Evolutionary conservation across 73 alveolate genomes (phyloP), one percentile per base, ranked within the genome.

Genomic region (Paramecium octaurelia): DNA sequence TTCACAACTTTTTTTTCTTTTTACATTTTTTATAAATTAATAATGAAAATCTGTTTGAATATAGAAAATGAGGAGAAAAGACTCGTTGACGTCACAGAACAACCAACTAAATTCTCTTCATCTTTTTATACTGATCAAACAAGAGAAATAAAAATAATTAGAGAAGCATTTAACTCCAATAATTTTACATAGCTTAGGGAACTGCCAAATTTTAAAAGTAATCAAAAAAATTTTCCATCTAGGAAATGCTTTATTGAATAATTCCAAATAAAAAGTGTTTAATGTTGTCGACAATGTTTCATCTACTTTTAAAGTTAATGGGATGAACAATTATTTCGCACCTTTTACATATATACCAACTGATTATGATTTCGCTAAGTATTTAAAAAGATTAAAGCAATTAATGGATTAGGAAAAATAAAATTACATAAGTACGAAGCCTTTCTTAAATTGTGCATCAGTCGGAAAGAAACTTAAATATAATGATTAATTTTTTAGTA

Each of bases 71-170:
- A 48, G n/a, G 60, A 48, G 60, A n/a, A 46, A 43, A 80, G 91
- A 80, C 31, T 80, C 11, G 9, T 8, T 18, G 91, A 80, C 46
- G 57, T 80, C 24, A 80, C 91, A 43, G 91, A 80, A 43, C 16
- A 80, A 48, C 91, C 91, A 44, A 46, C 75, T 2, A 80, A 80
- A 80, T 80, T 31, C 44, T 80, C 91, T 8, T 80, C 91, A 18
- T 42, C 91, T 6, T 80, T 80, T 80, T 80, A 80, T 80, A 80
- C 91, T 8, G 91, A 80, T 80, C 8, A 42, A 20, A 44, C 46
- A 43, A 80, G 91, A 80, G 91, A 80, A 48, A 23, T 31, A 4
- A 43, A 80, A 24, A 43, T 80, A 80, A 80, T 80, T 18, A 42
- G 57, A 80, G 70, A 80, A 43, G 91, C 91, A 40, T 80, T 80